Percentiles rank a stretch among this genome's conserved stretches.
phyloP scores from a whole-genome alignment of 1,284 basidiomycete genomes.

The Tilletia caries region DNA sequence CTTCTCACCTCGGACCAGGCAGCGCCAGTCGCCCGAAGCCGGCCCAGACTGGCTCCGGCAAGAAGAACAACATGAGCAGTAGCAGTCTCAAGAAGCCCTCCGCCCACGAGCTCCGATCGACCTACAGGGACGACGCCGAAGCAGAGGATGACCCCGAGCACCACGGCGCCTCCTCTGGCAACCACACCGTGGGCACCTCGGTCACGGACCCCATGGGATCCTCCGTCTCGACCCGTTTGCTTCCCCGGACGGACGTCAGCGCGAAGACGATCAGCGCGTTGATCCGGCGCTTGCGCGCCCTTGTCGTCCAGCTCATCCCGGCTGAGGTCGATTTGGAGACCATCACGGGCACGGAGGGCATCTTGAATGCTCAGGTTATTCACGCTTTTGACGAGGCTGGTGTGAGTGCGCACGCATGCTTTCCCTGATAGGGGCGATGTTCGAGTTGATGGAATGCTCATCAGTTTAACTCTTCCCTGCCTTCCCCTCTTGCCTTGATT shows the following conservation, averaged over 20 bases:
- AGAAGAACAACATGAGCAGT: background rate
- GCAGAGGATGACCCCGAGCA: background rate
- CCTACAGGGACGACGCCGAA: background rate
- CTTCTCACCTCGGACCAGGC: too few relatives aligned
- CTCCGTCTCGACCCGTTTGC: background rate
- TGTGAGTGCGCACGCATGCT: constrained; percentile 4
- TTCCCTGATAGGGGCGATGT: too few relatives aligned
- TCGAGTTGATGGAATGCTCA: too few relatives aligned
- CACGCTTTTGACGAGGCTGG: constrained; percentile 31
- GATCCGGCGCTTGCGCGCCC: constrained; percentile 30
- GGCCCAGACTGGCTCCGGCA: background rate
- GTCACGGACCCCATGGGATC: background rate
- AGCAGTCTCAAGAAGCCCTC: constrained; percentile 1
- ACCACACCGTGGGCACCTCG: background rate
- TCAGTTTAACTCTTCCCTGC: too few relatives aligned
- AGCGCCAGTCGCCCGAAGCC: too few relatives aligned
- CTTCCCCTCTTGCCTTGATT: background rate
- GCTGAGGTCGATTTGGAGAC: constrained; percentile 36
- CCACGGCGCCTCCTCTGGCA: background rate
- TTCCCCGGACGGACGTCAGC: constrained; percentile 6
- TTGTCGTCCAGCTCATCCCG: constrained; percentile 34
- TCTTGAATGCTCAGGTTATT: constrained; percentile 30
- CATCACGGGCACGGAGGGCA: constrained; percentile 32
- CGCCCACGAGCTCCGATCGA: background rate
- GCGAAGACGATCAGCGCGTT: constrained; percentile 35